These are phyloP conservation scores for Paecilomyces fulvus DNA, from an alignment of 2,329 filamentous ascomycete genomes.

Conservation along the genomic window DNA sequence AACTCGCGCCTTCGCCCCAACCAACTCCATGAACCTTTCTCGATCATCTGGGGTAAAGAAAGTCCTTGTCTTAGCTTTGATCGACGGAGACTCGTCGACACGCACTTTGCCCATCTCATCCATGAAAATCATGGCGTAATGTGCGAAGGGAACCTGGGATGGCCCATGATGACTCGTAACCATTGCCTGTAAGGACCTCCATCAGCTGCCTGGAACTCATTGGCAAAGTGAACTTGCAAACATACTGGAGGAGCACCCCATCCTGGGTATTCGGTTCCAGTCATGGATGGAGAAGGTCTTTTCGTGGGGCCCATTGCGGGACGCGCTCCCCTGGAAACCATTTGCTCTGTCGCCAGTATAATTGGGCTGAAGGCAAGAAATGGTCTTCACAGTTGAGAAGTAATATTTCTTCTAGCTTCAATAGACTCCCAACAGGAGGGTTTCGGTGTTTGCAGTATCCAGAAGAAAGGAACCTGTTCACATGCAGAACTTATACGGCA, in stretches of 20 bases:
- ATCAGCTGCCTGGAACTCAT: constrained; percentile 1
- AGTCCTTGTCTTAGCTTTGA: constrained; percentile 20
- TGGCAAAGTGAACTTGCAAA: not conserved
- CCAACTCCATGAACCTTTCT: constrained; percentile 26
- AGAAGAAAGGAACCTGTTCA: not conserved
- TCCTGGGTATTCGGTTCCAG: not conserved
- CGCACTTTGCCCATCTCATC: constrained; percentile 25
- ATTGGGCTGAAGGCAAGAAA: not conserved
- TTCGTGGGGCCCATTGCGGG: not conserved
- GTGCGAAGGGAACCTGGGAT: constrained; percentile 20
- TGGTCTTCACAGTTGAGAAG: not conserved
- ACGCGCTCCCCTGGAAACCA: not conserved
- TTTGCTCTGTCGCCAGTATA: not conserved
- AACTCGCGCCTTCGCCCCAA: constrained; percentile 18
- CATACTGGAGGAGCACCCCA: constrained; percentile 5
- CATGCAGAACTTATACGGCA: not conserved
- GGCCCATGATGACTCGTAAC: constrained; percentile 15
- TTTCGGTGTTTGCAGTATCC: too few species aligned
- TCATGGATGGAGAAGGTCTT: not conserved
- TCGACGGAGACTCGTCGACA: constrained; percentile 24
- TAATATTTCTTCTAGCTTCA: not conserved
- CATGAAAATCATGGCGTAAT: constrained; percentile 30
- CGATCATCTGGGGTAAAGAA: constrained; percentile 26
- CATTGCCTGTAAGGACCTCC: constrained; percentile 16
- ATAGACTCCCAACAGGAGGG: not conserved